Conservation (phyloP, 1,284 basidiomycete genomes). For the Golubevia pallescens region DNA sequence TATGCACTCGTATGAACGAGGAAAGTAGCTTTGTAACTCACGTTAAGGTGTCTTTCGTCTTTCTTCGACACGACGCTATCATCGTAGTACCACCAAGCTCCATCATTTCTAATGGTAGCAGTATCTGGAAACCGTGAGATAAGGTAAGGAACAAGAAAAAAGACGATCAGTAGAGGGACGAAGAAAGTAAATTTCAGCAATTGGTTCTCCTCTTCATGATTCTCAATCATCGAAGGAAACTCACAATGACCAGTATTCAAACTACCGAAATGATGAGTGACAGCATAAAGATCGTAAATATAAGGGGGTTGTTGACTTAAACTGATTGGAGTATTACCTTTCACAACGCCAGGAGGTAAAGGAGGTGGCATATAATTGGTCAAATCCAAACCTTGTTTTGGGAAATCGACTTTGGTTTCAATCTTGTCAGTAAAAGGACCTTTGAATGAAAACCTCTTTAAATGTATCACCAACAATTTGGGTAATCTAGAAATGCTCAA, state of each 20-base stretch:
- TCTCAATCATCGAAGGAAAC: slow-evolving; percentile 1
- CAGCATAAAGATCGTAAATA: slow-evolving; percentile 66
- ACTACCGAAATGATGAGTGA: slow-evolving; percentile 64
- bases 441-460: slow-evolving; percentile 57
- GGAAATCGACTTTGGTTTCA: slow-evolving; percentile 50
- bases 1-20: background rate
- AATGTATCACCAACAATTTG: slow-evolving; percentile 49
- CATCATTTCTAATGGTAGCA: slow-evolving; percentile 46
- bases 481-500: slow-evolving; percentile 55
- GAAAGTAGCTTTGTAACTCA: slow-evolving; percentile 4
- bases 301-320: slow-evolving; percentile 55
- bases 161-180: background rate
- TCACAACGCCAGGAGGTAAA: slow-evolving; percentile 20
- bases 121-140: slow-evolving; percentile 26
- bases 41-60: slow-evolving; percentile 41
- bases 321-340: slow-evolving; percentile 18
- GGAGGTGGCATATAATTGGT: slow-evolving; percentile 73
- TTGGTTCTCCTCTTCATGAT: too few relatives aligned
- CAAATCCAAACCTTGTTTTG: slow-evolving; percentile 38
- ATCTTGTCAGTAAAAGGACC: slow-evolving; percentile 61
- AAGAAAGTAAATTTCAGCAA: background rate
- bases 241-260: slow-evolving; percentile 58
- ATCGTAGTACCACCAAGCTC: slow-evolving; percentile 56
- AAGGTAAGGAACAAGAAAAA: background rate
- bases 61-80: slow-evolving; percentile 38